phyloP scores from a whole-genome alignment of 352 stramenopile genomes.

The Globisporangium splendens region DNA sequence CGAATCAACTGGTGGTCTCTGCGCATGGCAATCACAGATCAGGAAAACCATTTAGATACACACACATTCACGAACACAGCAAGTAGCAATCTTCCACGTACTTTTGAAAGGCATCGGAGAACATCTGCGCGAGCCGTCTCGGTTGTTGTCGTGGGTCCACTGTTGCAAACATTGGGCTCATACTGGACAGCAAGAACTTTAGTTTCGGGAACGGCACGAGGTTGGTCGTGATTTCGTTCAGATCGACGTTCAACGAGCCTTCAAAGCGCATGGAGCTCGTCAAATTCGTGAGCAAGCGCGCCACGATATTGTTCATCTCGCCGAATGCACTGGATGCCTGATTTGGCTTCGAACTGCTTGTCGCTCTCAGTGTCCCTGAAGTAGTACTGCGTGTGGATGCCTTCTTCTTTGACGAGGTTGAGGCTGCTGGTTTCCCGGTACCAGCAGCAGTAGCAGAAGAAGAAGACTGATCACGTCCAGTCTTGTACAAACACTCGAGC shows the following conservation, averaged over 20 bases:
- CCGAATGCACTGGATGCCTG: slow-evolving; percentile 86
- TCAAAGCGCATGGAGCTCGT: slow-evolving; percentile 99
- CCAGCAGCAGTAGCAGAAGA: not conserved
- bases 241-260: slow-evolving; percentile 97
- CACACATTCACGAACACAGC: not conserved
- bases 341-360: slow-evolving; percentile 7
- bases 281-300: slow-evolving; percentile 96
- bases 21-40: slow-evolving; percentile 11
- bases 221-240: slow-evolving; percentile 99
- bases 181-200: slow-evolving; percentile 95
- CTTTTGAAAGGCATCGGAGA: slow-evolving; percentile 61
- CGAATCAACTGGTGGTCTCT: slow-evolving; percentile 79
- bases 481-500: slow-evolving; percentile 50
- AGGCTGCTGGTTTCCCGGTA: not conserved
- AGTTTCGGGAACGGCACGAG: slow-evolving; percentile 98
- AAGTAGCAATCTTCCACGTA: slow-evolving; percentile 12
- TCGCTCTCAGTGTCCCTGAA: not conserved
- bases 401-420: slow-evolving; percentile 14
- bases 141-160: slow-evolving; percentile 49
- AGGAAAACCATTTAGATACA: not conserved
- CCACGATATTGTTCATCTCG: slow-evolving; percentile 98
- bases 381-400: not conserved
- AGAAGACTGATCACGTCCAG: slow-evolving; percentile 17
- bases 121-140: slow-evolving; percentile 58
- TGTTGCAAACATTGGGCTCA: slow-evolving; percentile 55